Conservation (phyloP, 352 stramenopile species). For the Thalassiosira exigua region DNA sequence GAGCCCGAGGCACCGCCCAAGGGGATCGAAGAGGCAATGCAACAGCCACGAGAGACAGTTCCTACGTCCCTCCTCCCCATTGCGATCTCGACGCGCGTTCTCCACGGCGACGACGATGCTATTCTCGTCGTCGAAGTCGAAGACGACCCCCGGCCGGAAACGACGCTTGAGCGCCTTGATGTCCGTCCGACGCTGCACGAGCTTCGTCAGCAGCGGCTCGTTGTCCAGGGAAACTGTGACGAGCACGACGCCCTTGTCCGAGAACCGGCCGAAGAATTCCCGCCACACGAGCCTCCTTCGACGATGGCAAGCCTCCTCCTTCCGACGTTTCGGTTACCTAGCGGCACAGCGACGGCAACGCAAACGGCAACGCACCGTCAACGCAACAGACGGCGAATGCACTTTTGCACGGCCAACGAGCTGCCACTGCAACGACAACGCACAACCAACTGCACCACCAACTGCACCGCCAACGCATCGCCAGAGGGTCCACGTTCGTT, state of each 20-base stretch:
- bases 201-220: constrained; percentile 47
- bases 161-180: constrained; percentile 44
- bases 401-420: too few species aligned
- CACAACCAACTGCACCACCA: too few species aligned
- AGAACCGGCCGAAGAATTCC: constrained; percentile 67
- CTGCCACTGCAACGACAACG: too few species aligned
- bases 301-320: too few species aligned
- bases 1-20: constrained; percentile 53
- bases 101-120: constrained; percentile 31
- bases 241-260: constrained; percentile 50
- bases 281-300: too few species aligned
- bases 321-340: too few species aligned
- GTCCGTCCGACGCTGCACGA: constrained; percentile 53
- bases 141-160: constrained; percentile 31
- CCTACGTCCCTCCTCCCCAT: constrained; percentile 24
- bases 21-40: constrained; percentile 27
- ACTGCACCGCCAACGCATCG: too few species aligned
- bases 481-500: too few species aligned
- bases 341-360: too few species aligned
- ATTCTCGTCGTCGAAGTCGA: constrained; percentile 60
- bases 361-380: too few species aligned
- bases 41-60: constrained; percentile 34
- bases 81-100: constrained; percentile 31
- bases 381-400: too few species aligned
- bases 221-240: constrained; percentile 71